Evolutionary conservation across 2,329 filamentous ascomycete species (phyloP).

Genomic region (Aureobasidium melanogenum): DNA sequence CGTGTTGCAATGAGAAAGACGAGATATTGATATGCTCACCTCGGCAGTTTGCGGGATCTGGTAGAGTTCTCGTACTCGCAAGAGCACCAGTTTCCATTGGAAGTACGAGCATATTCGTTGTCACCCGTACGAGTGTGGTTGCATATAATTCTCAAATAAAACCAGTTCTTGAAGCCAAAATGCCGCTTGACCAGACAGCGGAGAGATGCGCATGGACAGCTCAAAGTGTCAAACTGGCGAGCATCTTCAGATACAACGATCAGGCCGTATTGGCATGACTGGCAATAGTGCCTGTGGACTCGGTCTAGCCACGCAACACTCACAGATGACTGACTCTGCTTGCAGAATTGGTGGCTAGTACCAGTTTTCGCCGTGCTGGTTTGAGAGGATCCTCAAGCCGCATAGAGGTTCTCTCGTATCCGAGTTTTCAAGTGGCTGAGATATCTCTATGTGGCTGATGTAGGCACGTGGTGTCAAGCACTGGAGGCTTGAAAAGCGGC

Average conservation of each 20-base stretch:
- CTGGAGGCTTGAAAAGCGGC: neutral
- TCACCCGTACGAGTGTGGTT: neutral
- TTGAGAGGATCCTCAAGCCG: neutral
- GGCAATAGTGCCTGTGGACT: too few relatives aligned
- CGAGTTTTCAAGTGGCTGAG: neutral
- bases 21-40: neutral
- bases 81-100: too few relatives aligned
- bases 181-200: neutral
- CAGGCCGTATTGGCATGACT: too few relatives aligned
- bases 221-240: too few relatives aligned
- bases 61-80: neutral
- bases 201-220: neutral
- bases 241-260: too few relatives aligned
- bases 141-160: neutral
- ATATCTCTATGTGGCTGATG: neutral
- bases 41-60: neutral
- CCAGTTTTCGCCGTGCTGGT: too few relatives aligned
- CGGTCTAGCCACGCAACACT: too few relatives aligned
- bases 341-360: too few relatives aligned
- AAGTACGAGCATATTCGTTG: neutral
- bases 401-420: neutral
- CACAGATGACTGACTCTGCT: too few relatives aligned
- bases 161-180: neutral
- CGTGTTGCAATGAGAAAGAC: neutral
- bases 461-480: too few relatives aligned